Evolutionary conservation across 768 basidiomycete genomes (phyloP).

Genomic region (Trametes cubensis): DNA sequence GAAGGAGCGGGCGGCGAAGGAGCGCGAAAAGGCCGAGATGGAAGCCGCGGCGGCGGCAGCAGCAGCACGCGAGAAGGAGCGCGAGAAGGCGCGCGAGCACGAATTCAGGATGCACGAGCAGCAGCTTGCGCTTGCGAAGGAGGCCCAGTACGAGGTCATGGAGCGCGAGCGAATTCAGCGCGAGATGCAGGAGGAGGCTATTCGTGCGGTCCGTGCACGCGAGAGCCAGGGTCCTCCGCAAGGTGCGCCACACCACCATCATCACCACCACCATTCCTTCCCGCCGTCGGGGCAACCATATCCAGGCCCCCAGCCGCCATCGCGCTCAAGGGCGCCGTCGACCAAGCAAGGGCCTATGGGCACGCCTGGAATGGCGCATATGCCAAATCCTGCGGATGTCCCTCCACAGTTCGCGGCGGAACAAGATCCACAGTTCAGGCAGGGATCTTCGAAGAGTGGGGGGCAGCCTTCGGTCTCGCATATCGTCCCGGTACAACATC

Average conservation of each 20-base stretch:
- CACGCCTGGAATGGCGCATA: constrained; percentile 1
- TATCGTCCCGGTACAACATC: constrained; percentile 24
- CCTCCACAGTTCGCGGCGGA: constrained; percentile 21
- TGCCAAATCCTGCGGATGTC: constrained; percentile 8
- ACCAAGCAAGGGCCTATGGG: constrained; percentile 17
- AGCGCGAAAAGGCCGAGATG: constrained; percentile 19
- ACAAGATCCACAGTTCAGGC: constrained; percentile 22
- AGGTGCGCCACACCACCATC: constrained; percentile 20
- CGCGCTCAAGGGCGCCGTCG: constrained; percentile 8
- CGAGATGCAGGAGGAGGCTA: constrained; percentile 31
- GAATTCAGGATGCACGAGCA: constrained; percentile 20
- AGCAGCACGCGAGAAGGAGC: constrained; percentile 20
- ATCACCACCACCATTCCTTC: constrained; percentile 29
- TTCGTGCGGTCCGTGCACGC: constrained; percentile 20
- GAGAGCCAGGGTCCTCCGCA: constrained; percentile 10
- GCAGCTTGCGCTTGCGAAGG: constrained; percentile 22
- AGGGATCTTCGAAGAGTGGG: constrained; percentile 25
- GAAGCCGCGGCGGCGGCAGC: constrained; percentile 26
- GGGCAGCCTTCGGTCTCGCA: constrained; percentile 16
- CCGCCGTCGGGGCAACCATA: constrained; percentile 12
- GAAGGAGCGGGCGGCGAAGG: constrained; percentile 15
- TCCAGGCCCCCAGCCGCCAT: not conserved
- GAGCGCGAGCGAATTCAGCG: constrained; percentile 27
- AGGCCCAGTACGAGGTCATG: constrained; percentile 25
- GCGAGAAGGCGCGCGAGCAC: constrained; percentile 18